Base-by-base conservation (phyloP, 179 eudicot genomes). In the Actinidia arguta region DNA sequence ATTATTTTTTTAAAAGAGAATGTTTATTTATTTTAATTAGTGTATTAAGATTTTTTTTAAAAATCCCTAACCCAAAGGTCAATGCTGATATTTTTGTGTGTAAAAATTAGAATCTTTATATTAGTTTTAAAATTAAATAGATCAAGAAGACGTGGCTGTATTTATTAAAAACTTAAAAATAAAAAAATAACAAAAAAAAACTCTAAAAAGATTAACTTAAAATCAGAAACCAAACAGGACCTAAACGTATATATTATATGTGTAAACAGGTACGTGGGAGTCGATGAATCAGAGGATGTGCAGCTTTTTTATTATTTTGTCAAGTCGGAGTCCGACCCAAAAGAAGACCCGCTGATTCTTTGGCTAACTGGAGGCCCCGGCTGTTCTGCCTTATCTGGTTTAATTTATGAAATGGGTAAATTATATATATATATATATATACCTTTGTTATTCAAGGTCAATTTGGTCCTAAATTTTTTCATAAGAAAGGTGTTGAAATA, bases 271-370 rank as follows among this genome's bases (percentile, higher is more conserved):
- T 75, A 55, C 20, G 50, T 75, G 48, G 78, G 78, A 31, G 78
- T 75, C 24, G 78, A 75, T 36, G 78, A 75, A 42, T 75, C 50
- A 18, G 64, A 75, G 78, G 78, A 75, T 55, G 78, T 75, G 5
- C 78, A 75, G 14, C n/a, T 75, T 6, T 75, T 75, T 27, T 75
- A 75, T 48, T 31, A 75, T 48, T 55, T 51, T 51, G 77, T 16
- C 25, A 73, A 73, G 44, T 73, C 77, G 2, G 54, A n/a, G 20
- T 71, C 10, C 31, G 51, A 51, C 61, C 77, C 77, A 4, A 73
- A 16, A 73, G 77, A 73, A 44, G 77, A 73, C 54, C 77, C 77
- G 59, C 77, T 73, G 12, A 13, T 75, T 2, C 68, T 61, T 59
- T 76, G 67, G 80, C 31, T 76, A 0, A 58, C 69, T 6, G 68